These are phyloP conservation scores for Cerioporus squamosus DNA, from an alignment of 1,284 basidiomycete species.

Conservation along the genomic window DNA sequence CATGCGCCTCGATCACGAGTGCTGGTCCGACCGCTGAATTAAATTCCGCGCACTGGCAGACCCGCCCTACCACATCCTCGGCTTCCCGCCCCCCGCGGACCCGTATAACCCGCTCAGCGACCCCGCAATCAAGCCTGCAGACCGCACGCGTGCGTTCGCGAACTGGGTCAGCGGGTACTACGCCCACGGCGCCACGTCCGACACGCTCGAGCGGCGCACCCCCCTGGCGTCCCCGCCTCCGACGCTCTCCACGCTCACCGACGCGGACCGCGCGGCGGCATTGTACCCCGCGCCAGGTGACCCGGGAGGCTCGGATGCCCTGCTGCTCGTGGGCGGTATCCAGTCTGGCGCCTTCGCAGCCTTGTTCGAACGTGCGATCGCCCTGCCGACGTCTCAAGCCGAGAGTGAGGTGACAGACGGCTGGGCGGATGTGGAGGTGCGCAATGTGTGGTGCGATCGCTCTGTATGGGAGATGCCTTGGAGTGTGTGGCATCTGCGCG, in stretches of 20 bases:
- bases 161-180: constrained; percentile 34
- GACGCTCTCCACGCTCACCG: constrained; percentile 17
- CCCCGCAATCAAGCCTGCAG: neutral
- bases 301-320: constrained; percentile 25
- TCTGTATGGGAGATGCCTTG: constrained; percentile 21
- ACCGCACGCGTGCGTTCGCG: neutral
- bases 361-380: too few species aligned
- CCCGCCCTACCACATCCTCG: constrained; percentile 3
- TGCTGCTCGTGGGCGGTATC: constrained; percentile 17
- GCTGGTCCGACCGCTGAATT: neutral
- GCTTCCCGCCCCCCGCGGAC: constrained; percentile 1
- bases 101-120: constrained; percentile 9
- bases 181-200: constrained; percentile 23
- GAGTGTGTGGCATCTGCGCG: constrained; percentile 2
- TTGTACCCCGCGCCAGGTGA: constrained; percentile 16
- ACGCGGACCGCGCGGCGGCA: constrained; percentile 13
- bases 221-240: constrained; percentile 14
- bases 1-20: too few species aligned
- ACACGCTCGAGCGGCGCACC: constrained; percentile 17
- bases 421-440: neutral
- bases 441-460: constrained; percentile 11
- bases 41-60: neutral
- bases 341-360: constrained; percentile 14
- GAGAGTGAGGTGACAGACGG: too few species aligned
- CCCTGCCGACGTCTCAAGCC: too few species aligned